Evolutionary conservation across 106 monocot genomes (phyloP).

Genomic region (Cymbidium sinense): DNA sequence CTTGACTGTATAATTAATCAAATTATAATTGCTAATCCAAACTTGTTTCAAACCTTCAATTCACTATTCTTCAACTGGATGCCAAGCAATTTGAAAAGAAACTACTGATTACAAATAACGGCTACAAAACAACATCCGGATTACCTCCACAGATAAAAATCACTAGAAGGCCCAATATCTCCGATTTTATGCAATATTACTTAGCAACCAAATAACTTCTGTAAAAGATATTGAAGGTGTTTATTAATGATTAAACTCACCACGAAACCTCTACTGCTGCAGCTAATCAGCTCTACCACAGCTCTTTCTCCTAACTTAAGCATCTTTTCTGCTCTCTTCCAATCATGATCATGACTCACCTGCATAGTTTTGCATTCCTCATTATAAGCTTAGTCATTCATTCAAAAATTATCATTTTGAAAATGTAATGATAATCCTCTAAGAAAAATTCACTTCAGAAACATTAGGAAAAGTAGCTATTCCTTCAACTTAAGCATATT

Average conservation of each 20-base stretch:
- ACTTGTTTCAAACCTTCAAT: neutral
- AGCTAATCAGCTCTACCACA: constrained; percentile 84
- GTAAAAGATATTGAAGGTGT: neutral
- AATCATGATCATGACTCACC: constrained; percentile 49
- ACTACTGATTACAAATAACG: neutral
- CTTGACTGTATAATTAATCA: neutral
- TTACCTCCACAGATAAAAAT: neutral
- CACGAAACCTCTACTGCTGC: constrained; percentile 81
- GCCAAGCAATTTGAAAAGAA: neutral
- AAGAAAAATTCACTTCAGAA: neutral
- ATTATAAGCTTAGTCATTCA: constrained; percentile 13
- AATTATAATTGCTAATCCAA: neutral
- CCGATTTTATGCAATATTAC: neutral
- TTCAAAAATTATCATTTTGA: neutral
- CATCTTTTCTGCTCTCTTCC: constrained; percentile 47
- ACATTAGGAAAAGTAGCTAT: neutral
- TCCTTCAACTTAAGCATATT: neutral
- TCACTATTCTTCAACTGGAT: neutral
- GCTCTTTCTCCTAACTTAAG: constrained; percentile 50
- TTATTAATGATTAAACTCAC: constrained; percentile 34
- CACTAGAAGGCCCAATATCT: neutral
- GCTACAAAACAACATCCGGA: neutral
- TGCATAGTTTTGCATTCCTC: constrained; percentile 26
- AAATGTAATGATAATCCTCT: neutral
- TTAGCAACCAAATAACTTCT: neutral